Percentiles rank a stretch among this genome's conserved stretches.
Evolutionary conservation across 164 flowering plant genomes (phyloP).

Genomic region (Pachysandra terminalis): DNA sequence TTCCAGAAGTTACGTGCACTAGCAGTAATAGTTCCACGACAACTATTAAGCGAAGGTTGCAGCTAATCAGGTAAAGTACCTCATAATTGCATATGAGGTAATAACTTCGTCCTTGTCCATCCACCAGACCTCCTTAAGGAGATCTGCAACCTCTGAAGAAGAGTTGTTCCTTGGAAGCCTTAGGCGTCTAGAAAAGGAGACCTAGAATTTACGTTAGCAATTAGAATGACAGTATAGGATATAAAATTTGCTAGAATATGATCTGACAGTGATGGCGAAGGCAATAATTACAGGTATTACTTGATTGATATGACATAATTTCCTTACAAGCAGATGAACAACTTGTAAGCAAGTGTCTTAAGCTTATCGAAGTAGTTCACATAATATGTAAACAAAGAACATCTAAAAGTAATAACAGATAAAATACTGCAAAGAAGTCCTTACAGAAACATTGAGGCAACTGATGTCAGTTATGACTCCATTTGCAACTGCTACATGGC

Average conservation of each 20-base stretch:
- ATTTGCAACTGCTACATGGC: constrained; percentile 55
- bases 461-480: constrained; percentile 70
- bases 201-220: constrained; percentile 29
- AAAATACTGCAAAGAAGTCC: constrained; percentile 13
- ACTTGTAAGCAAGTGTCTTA: not conserved
- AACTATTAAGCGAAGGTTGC: not conserved
- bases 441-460: constrained; percentile 71
- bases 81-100: constrained; percentile 77
- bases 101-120: constrained; percentile 82
- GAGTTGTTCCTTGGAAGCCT: constrained; percentile 64
- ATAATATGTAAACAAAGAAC: not conserved
- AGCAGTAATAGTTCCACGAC: not conserved
- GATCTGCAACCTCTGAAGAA: constrained; percentile 39
- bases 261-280: not conserved
- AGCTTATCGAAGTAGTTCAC: not conserved
- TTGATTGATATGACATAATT: not conserved
- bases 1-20: not conserved
- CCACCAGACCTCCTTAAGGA: constrained; percentile 61
- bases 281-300: not conserved
- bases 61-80: constrained; percentile 35
- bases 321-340: not conserved
- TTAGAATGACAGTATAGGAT: not conserved
- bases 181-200: constrained; percentile 71
- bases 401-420: not conserved
- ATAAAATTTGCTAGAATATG: not conserved